Percentiles rank a stretch among this genome's conserved stretches.
phyloP scores from a whole-genome alignment of 2,329 filamentous ascomycete species.

The Epichloe coenophiala region DNA sequence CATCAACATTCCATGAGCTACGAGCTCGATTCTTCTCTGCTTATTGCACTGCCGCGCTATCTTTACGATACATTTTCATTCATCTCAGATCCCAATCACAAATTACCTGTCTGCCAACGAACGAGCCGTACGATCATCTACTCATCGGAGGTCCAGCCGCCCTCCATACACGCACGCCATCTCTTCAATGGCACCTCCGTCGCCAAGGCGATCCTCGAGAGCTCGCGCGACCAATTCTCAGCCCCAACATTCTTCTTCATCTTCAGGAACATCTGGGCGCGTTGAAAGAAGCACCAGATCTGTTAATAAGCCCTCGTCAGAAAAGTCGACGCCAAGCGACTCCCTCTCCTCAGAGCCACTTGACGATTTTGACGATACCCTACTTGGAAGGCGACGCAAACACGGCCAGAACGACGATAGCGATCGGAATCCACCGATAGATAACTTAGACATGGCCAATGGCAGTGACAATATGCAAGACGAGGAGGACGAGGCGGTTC shows the following conservation, averaged over 20 bases:
- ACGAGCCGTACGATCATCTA: neutral
- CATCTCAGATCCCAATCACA: neutral
- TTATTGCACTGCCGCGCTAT: neutral
- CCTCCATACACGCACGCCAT: slow-evolving; percentile 12
- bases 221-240: slow-evolving; percentile 67
- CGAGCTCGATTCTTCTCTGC: slow-evolving; percentile 10
- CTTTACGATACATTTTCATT: neutral
- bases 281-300: slow-evolving; percentile 61
- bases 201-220: slow-evolving; percentile 82
- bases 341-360: slow-evolving; percentile 58
- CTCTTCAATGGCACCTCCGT: slow-evolving; percentile 46
- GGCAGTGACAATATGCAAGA: slow-evolving; percentile 56
- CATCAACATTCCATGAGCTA: slow-evolving; percentile 8
- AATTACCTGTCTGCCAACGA: neutral
- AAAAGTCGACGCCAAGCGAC: slow-evolving; percentile 64
- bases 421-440: slow-evolving; percentile 29
- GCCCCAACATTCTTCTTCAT: slow-evolving; percentile 67
- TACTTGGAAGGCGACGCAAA: slow-evolving; percentile 66
- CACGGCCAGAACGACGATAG: slow-evolving; percentile 54
- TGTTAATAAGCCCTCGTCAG: slow-evolving; percentile 56
- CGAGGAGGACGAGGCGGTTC: slow-evolving; percentile 85
- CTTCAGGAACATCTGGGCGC: slow-evolving; percentile 64
- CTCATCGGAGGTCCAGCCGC: slow-evolving; percentile 10
- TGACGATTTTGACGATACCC: slow-evolving; percentile 55
- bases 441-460: slow-evolving; percentile 39